Evolutionary conservation across 345 rosid species (phyloP), one percentile per base, ranked within the genome.

Genomic region (Excoecaria cochinchinensis): DNA sequence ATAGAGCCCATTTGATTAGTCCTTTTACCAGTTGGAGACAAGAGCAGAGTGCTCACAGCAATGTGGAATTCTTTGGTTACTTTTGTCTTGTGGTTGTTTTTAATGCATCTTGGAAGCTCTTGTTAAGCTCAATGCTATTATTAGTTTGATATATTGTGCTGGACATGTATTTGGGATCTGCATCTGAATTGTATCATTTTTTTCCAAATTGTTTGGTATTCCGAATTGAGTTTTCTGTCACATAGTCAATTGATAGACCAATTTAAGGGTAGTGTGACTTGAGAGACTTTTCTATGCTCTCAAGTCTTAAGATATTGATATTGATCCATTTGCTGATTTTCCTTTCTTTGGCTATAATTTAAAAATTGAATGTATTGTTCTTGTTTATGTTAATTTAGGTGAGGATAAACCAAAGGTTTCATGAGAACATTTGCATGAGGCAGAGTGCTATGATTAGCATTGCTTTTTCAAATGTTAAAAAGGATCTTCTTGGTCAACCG

Each of bases 401-500:
- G 78, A 91, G 89, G 79, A 79, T 92, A 81, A 96, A 90, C 83
- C 93, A 83, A 86, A 89, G 95, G 81, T 84, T 78, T 84, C 87
- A 82, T 79, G 97, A 93, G 85, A 91, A 89, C 61, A 86, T 96
- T 56, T 90, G 89, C 85, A 93, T 92, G 99, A 90, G 98, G 85
- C 90, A 88, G 85, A 96, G 98, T 86, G 86, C 94, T 31, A 91
- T 92, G 99, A 87, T 85, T 74, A 91, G 77, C 82, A 88, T 79
- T 85, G 97, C 98, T 53, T 76, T 86, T 78, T 78, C 92, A 82
- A 96, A 88, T 70, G 77, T 96, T 65, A 87, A 89, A 83, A 95
- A 91, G 85, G 99, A 92, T 85, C 89, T 95, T 74, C 92, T 96
- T 67, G 94, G 98, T 74, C 98, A 92, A 84, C 99, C 99, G 63